Base-by-base conservation (phyloP, 1,139 yeast species). In the Taphrina communis region DNA sequence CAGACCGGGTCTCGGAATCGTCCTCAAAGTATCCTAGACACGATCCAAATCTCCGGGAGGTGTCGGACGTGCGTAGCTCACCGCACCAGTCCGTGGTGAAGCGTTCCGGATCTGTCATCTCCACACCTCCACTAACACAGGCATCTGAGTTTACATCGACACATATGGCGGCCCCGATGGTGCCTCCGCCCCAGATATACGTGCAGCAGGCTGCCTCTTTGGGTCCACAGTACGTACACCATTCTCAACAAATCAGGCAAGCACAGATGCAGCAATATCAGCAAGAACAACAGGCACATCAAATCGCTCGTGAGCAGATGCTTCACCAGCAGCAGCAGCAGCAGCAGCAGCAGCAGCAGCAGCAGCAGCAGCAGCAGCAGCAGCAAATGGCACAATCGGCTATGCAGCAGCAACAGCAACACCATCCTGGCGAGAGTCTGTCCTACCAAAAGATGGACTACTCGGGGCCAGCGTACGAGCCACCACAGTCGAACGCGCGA, bases 31-130 rank as follows among this genome's bases (percentile, higher is more conserved):
- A 17, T 12, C 9, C 21, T 31, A 58, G 44, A 31, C 62, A 46
- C 42, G 62, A 58, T 7, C 53, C 19, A 14, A 12, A 11, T 11
- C 21, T 53, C 6, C 19, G 62, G 9, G 62, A 44, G 38, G 17
- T 58, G 25, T 58, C 62, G 12, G 62, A 44, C 31, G 53, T 58
- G 7, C 62, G 62, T 7, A 58, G 62, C 62, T 58, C 62, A 12
- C 62, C 62, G 42, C 52, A 42, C 42, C 62, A 58, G 39, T 12
- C 25, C 11, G 12, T 17, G 25, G 38, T 35, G 8, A 7, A 48
- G 11, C 60, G 50, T 12, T 14, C 50, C 36, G 50, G 60, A 6
- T 41, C 50, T 25, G n/a, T 11, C 14, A 19, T 56, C 35, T 19
- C 60, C n/a, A 56, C 60, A 19, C 60, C 60, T 9, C 60, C 60